Percentiles rank a stretch among this genome's conserved stretches.
phyloP scores from a whole-genome alignment of 1,284 basidiomycete genomes.

The Marasmius tenuissimus region DNA sequence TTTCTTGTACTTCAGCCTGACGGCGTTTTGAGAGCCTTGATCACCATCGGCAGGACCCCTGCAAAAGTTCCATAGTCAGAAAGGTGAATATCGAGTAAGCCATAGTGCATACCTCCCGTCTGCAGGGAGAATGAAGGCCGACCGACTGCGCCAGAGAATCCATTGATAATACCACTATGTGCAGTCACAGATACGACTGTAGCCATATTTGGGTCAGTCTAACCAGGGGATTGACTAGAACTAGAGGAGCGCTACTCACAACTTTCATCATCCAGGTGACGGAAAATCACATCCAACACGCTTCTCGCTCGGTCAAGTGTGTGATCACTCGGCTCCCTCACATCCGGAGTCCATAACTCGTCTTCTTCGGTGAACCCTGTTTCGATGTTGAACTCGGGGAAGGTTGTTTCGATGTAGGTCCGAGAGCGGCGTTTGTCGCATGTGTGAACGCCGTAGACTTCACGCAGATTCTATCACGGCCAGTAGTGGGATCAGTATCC shows the following conservation, averaged over 20 bases:
- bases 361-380: slow-evolving; percentile 72
- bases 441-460: slow-evolving; percentile 70
- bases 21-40: slow-evolving; percentile 15
- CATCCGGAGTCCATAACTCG: slow-evolving; percentile 62
- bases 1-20: too few species aligned
- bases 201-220: not conserved
- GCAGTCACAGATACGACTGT: slow-evolving; percentile 65
- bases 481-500: not conserved
- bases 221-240: not conserved
- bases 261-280: slow-evolving; percentile 36
- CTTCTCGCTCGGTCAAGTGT: slow-evolving; percentile 51
- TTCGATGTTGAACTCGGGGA: slow-evolving; percentile 68
- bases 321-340: slow-evolving; percentile 63
- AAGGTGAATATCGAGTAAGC: not conserved
- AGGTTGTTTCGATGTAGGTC: slow-evolving; percentile 53
- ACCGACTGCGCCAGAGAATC: slow-evolving; percentile 46
- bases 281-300: slow-evolving; percentile 68
- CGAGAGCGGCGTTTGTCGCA: slow-evolving; percentile 67
- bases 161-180: slow-evolving; percentile 61
- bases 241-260: slow-evolving; percentile 39
- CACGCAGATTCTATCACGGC: slow-evolving; percentile 55
- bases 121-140: slow-evolving; percentile 45
- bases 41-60: slow-evolving; percentile 31
- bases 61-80: not conserved
- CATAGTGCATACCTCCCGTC: slow-evolving; percentile 55